phyloP scores from a whole-genome alignment of 2,329 filamentous ascomycete genomes.

The Thelonectria olida region DNA sequence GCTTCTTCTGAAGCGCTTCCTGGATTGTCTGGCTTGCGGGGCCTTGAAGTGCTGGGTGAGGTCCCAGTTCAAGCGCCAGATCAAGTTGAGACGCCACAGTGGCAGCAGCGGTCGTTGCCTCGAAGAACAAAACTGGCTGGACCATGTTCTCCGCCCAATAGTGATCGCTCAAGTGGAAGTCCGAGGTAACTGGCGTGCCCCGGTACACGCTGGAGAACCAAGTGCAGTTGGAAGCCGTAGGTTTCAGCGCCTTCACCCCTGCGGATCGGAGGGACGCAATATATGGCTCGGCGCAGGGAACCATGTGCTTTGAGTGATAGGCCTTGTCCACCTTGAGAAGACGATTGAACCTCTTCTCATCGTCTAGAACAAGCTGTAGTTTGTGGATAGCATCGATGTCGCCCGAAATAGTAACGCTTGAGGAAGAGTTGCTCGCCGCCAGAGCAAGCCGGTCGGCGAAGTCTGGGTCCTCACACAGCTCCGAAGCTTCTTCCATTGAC shows the following conservation, averaged over 20 bases:
- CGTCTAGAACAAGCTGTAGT: too few species aligned
- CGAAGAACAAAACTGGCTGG: slow-evolving; percentile 33
- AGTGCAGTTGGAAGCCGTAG: too few species aligned
- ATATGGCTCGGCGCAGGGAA: neutral
- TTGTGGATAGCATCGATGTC: too few species aligned
- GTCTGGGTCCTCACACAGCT: neutral
- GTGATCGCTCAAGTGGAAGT: too few species aligned
- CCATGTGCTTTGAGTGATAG: too few species aligned
- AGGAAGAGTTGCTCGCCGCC: slow-evolving; percentile 36
- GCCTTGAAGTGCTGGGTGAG: slow-evolving; percentile 57
- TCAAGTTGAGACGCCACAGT: neutral
- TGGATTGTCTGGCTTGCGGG: slow-evolving; percentile 53
- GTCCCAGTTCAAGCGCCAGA: slow-evolving; percentile 52
- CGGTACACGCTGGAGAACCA: too few species aligned
- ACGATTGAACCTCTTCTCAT: too few species aligned
- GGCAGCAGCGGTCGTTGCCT: slow-evolving; percentile 25
- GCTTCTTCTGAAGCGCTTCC: neutral
- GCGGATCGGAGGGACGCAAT: neutral
- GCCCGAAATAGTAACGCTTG: neutral
- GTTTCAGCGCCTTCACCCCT: too few species aligned
- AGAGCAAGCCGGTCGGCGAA: slow-evolving; percentile 33
- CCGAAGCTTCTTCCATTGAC: slow-evolving; percentile 24
- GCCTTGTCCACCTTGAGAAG: too few species aligned
- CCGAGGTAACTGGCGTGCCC: too few species aligned
- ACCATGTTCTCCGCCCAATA: slow-evolving; percentile 41